Evolutionary conservation across 257 asterid species (phyloP), one percentile per base, ranked within the genome.

Genomic region (Solanum chiquidenum): DNA sequence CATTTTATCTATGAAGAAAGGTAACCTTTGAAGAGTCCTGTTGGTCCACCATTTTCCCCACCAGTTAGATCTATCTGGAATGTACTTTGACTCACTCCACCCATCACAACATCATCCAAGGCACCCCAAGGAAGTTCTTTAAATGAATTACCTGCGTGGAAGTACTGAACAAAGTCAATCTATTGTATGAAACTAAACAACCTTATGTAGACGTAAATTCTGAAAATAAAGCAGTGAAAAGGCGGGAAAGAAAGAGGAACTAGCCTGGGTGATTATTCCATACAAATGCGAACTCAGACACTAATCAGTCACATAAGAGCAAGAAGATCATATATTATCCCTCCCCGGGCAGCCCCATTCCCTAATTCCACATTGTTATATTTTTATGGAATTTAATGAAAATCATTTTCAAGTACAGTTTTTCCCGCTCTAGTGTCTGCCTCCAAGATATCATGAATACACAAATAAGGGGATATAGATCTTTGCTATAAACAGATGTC

Each of bases 21-120:
- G 91, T 86, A 79, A 97, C 99, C 99, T 95, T 88, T 92, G 93
- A 97, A 97, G 85, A 95, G 80, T 83, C 98, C 99, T 6, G 99
- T 92, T 44, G 98, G 98, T 87, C 93, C 86, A 80, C 96, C 98
- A 91, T 91, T 92, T 90, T 95, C 99, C 87, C 97, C 93, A 13
- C 98, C 96, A 20, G 74, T 92, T 86, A 94, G 95, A 92, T 95
- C 98, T 58, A 95, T 89, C 68, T 73, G 92, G 90, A 97, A 97
- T 83, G 93, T 68, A 91, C 98, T 93, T 89, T 96, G 98, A 91
- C 99, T 97, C 88, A 97, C 98, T 85, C 99, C 99, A 90, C 99
- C 99, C 99, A 97, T 97, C 88, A 97, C 99, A 88, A 97, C 98
- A 91, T 97, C 99, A 91, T 97, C 99, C 91, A 97, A 90, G 10